Evolutionary conservation across 1,139 yeast species (phyloP).

Genomic region (Hanseniaspora sp.): DNA sequence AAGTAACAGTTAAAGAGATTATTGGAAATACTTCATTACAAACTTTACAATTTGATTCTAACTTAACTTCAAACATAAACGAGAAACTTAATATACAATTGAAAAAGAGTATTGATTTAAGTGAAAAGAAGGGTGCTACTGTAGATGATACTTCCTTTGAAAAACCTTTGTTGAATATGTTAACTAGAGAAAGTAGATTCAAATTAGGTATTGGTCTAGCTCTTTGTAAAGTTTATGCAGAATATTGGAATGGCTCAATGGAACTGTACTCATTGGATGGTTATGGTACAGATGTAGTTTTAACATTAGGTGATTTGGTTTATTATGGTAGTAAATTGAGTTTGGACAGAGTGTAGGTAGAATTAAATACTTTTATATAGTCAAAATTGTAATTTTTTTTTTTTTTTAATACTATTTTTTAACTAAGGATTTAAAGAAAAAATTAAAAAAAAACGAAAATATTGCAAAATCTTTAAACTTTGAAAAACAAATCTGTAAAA

Average conservation of each 20-base stretch:
- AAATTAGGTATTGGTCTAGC: constrained; percentile 84
- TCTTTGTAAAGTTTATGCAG: constrained; percentile 82
- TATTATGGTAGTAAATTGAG: constrained; percentile 52
- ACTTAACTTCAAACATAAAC: constrained; percentile 8
- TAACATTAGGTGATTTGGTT: constrained; percentile 69
- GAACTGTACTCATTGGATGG: constrained; percentile 78
- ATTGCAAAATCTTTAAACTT: too few relatives aligned
- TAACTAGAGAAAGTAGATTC: constrained; percentile 60
- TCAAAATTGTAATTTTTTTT: neutral
- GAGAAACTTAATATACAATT: constrained; percentile 7
- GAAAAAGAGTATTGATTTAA: neutral
- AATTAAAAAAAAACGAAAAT: too few relatives aligned
- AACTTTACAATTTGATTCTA: constrained; percentile 11
- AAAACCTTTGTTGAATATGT: constrained; percentile 43
- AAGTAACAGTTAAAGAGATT: constrained; percentile 11
- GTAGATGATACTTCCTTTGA: constrained; percentile 20
- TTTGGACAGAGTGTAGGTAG: constrained; percentile 55
- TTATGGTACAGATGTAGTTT: constrained; percentile 78
- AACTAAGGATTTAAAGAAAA: neutral
- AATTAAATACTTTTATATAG: neutral
- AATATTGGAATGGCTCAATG: constrained; percentile 88
- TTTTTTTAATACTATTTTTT: neutral
- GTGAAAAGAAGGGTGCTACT: neutral
- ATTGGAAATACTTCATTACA: constrained; percentile 11
- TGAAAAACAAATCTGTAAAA: too few relatives aligned